Evolutionary conservation across 2,329 filamentous ascomycete species (phyloP).

Genomic region (Curvularia verruculosa): DNA sequence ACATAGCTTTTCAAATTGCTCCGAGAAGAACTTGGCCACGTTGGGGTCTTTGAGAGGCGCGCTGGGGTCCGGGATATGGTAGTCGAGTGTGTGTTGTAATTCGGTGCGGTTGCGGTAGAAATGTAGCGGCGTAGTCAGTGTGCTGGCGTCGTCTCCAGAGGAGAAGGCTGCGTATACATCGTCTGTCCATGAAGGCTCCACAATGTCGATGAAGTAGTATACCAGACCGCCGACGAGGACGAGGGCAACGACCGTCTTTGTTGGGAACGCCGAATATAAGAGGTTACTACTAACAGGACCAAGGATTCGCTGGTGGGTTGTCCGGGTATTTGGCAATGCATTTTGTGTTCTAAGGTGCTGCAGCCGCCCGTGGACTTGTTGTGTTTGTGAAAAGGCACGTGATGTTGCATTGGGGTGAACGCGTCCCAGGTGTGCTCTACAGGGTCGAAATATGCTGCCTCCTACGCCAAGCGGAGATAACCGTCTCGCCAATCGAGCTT

Average conservation of each 20-base stretch:
- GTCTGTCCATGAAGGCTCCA: conserved; percentile 29
- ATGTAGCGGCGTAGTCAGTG: conserved; percentile 29
- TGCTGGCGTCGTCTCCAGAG: conserved; percentile 15
- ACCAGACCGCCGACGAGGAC: conserved; percentile 27
- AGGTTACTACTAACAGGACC: neutral
- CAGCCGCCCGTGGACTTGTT: neutral
- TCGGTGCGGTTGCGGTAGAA: conserved; percentile 38
- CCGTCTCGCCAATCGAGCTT: conserved; percentile 6
- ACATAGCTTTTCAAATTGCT: conserved; percentile 34
- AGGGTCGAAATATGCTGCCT: conserved; percentile 20
- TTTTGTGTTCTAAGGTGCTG: neutral
- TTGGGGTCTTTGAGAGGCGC: conserved; percentile 28
- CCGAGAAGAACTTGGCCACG: conserved; percentile 28
- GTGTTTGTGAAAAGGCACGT: conserved; percentile 22
- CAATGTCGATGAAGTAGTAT: conserved; percentile 36
- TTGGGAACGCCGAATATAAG: conserved; percentile 41
- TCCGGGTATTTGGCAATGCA: neutral
- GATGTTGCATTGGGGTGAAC: conserved; percentile 17
- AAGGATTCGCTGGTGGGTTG: neutral
- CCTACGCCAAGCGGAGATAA: conserved; percentile 6
- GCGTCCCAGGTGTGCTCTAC: conserved; percentile 17
- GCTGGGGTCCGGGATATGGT: conserved; percentile 32
- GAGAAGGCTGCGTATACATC: conserved; percentile 25
- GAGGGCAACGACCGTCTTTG: conserved; percentile 38
- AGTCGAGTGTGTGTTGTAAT: conserved; percentile 34